Conservation (phyloP, 345 rosid species). For the Ceriops zippeliana region DNA sequence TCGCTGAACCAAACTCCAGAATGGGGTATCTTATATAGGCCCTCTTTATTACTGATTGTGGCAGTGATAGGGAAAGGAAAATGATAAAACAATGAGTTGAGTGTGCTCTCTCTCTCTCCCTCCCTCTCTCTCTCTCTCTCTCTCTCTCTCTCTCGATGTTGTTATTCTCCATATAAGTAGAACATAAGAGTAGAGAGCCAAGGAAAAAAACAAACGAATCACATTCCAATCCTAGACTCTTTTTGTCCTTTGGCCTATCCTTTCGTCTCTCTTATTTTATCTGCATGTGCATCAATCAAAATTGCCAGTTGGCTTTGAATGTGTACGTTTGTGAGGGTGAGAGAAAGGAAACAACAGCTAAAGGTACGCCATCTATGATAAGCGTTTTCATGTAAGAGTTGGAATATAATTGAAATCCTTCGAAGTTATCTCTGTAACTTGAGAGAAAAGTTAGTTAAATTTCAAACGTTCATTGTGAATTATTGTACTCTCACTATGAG, state of each 20-base stretch:
- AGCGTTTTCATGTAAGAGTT: not conserved
- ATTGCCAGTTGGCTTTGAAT: conserved; percentile 59
- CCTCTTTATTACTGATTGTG: conserved; percentile 3
- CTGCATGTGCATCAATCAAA: conserved; percentile 42
- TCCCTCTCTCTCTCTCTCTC: not conserved
- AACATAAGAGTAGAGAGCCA: conserved; percentile 8
- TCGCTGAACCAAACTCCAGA: conserved; percentile 14
- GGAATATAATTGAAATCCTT: too few species aligned
- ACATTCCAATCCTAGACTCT: conserved; percentile 45
- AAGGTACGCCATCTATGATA: conserved; percentile 17
- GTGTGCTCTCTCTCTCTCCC: not conserved
- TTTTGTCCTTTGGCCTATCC: conserved; percentile 40
- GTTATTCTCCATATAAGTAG: conserved; percentile 24
- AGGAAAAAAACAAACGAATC: conserved; percentile 36
- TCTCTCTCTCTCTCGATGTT: conserved; percentile 2
- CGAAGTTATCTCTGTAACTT: too few species aligned
- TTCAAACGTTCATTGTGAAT: too few species aligned
- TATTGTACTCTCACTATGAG: not conserved
- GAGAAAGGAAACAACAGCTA: conserved; percentile 10
- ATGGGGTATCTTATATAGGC: conserved; percentile 4
- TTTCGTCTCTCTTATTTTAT: conserved; percentile 28
- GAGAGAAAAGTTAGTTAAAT: too few species aligned
- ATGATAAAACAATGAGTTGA: not conserved
- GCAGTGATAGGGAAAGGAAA: conserved; percentile 5
- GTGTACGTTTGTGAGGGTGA: conserved; percentile 8